Evolutionary conservation across 345 rosid genomes (phyloP).

Genomic region (Eucalyptus curtisii): DNA sequence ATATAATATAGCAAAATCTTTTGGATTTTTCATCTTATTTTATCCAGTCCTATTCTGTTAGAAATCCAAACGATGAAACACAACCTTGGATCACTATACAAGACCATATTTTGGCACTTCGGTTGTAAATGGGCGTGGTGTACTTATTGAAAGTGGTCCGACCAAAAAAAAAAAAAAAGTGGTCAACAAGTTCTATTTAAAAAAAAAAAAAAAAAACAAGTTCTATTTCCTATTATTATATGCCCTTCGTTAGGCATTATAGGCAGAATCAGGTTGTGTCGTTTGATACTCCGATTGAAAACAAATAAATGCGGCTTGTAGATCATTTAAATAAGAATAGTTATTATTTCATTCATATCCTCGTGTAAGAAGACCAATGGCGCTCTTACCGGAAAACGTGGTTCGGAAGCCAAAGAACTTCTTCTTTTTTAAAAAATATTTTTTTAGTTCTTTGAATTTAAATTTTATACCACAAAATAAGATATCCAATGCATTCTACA

Average conservation of each 20-base stretch:
- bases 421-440: no score
- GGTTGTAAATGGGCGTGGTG: not conserved
- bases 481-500: not conserved
- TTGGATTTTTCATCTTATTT: fast-evolving
- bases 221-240: not conserved
- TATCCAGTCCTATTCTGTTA: fast-evolving
- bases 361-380: not conserved
- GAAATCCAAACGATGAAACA: no score
- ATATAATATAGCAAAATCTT: no score
- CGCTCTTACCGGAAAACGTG: not conserved
- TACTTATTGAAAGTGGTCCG: not conserved
- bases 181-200: not conserved
- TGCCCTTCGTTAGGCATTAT: not conserved
- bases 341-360: not conserved
- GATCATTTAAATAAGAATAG: not conserved
- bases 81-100: not conserved
- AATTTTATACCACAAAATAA: not conserved
- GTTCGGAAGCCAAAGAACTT: not conserved
- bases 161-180: no score
- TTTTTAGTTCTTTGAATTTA: no score
- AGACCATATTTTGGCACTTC: not conserved
- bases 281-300: not conserved
- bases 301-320: not conserved
- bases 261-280: not conserved
- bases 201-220: no score